Evolutionary conservation across 805 yeast genomes (phyloP), one percentile per base, ranked within the genome.

Genomic region (Wickerhamiella spandovensis): DNA sequence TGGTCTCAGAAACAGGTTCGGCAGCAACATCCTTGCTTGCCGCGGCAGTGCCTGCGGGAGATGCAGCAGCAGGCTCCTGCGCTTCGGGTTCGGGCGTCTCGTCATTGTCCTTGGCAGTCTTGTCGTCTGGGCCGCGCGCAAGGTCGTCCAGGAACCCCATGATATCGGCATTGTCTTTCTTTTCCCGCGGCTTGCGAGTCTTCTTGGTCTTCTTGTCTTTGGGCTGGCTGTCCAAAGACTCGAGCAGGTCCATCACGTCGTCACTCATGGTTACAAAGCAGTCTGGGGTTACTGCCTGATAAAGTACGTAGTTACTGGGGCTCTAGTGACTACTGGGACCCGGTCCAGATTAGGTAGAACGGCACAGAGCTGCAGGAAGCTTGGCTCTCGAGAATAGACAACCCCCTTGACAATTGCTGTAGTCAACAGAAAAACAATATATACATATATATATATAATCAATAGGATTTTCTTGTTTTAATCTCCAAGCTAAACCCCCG

Each of bases 131-230:
- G 37, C 28, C 38, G 18, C 38, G 18, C 13, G 54, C 53, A 28
- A 71, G 57, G 47, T 70, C 66, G 53, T 70, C 74, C 28, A 71
- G 56, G 47, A 71, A 69, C 7, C 70, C 74, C 51, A 69, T 61
- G 28, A 71, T 59, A 35, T 71, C 73, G n/a, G 68, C 69, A 46
- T 69, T 67, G 44, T 60, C 58, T 50, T 57, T 58, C 49, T 61
- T 55, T 13, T 51, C 52, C 43, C 58, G 20, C 46, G 55, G 38
- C 46, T 50, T 48, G 42, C 52, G 38, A 46, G 49, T 49, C 47
- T 54, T 49, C n/a, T 48, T 48, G 9, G 52, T 20, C 13, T 48
- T 41, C n/a, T 54, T 54, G 48, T 56, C 53, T 54, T 57, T 55
- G 44, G 55, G 56, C 41, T 58, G 55, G 17, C 55, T 55, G 45